Percentiles rank a stretch among this genome's conserved stretches.
Conservation (phyloP, 371 early-diverging fungal species). For the Mucor circinelloides region DNA sequence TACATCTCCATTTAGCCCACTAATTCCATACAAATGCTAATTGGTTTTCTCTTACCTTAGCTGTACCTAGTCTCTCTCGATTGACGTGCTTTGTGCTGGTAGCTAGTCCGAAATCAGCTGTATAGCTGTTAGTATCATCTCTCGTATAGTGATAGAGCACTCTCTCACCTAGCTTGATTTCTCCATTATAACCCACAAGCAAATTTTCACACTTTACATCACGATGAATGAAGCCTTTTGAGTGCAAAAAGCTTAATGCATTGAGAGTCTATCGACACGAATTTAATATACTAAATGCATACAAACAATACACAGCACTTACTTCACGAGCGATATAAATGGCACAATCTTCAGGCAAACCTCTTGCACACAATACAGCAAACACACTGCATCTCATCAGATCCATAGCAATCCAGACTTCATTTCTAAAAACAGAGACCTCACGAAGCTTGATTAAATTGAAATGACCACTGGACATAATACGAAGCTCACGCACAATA, state of each 20-base stretch:
- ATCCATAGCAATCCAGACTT: conserved; percentile 58
- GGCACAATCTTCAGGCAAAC: conserved; percentile 47
- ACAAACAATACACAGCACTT: background rate
- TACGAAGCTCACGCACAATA: conserved; percentile 47
- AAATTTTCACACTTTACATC: conserved; percentile 57
- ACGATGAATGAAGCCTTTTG: conserved; percentile 51
- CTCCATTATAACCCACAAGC: conserved; percentile 43
- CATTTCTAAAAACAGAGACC: conserved; percentile 36
- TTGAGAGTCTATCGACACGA: conserved; percentile 31
- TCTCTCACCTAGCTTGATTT: conserved; percentile 44
- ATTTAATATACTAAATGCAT: background rate
- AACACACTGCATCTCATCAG: conserved; percentile 52
- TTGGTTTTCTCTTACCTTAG: conserved; percentile 27
- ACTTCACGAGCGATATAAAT: conserved; percentile 46
- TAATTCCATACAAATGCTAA: background rate
- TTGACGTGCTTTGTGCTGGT: conserved; percentile 40
- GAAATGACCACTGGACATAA: conserved; percentile 48
- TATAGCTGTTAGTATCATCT: background rate
- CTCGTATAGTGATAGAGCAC: background rate
- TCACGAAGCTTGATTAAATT: conserved; percentile 49
- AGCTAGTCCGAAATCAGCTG: conserved; percentile 55
- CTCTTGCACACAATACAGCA: conserved; percentile 43
- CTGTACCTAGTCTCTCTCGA: conserved; percentile 49
- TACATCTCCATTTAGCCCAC: background rate
- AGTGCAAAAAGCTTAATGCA: conserved; percentile 41